Evolutionary conservation across 805 yeast species (phyloP).

Genomic region (Candida stauntonica): DNA sequence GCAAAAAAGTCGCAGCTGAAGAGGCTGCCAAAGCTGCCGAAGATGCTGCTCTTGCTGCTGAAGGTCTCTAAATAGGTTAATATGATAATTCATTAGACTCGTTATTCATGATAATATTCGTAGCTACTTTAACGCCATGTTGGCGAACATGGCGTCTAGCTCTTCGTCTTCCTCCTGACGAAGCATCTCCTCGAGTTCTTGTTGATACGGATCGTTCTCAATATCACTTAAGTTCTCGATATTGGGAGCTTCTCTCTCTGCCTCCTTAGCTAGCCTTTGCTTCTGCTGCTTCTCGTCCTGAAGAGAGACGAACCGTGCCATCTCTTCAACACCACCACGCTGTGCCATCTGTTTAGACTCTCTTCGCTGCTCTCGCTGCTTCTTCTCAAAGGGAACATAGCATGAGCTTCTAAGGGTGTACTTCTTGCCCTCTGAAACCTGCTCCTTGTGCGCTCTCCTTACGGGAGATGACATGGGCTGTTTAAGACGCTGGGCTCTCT

Average conservation of each 20-base stretch:
- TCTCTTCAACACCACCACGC: slow-evolving; percentile 23
- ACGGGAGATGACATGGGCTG: slow-evolving; percentile 17
- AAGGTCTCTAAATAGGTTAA: neutral
- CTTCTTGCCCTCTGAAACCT: slow-evolving; percentile 14
- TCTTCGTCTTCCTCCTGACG: slow-evolving; percentile 14
- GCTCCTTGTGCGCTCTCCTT: neutral
- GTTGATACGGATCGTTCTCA: slow-evolving; percentile 15
- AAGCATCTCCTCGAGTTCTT: slow-evolving; percentile 16
- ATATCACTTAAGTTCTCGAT: slow-evolving; percentile 8
- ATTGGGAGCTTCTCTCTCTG: slow-evolving; percentile 8
- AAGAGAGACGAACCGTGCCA: slow-evolving; percentile 17
- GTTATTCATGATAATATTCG: neutral
- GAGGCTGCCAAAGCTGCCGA: slow-evolving; percentile 3
- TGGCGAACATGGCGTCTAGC: slow-evolving; percentile 14
- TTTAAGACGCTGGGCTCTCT: slow-evolving; percentile 1
- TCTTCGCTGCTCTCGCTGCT: slow-evolving; percentile 13
- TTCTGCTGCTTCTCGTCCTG: slow-evolving; percentile 10
- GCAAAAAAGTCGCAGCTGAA: slow-evolving; percentile 6
- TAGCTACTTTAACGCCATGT: slow-evolving; percentile 1
- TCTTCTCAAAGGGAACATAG: slow-evolving; percentile 20
- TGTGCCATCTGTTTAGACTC: slow-evolving; percentile 10
- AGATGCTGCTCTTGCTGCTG: slow-evolving; percentile 1
- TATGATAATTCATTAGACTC: neutral
- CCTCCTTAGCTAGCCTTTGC: slow-evolving; percentile 8
- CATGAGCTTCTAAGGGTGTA: slow-evolving; percentile 21